These are phyloP conservation scores for Podaxis carcinomalis DNA, from an alignment of 768 basidiomycete genomes.

Conservation along the genomic window DNA sequence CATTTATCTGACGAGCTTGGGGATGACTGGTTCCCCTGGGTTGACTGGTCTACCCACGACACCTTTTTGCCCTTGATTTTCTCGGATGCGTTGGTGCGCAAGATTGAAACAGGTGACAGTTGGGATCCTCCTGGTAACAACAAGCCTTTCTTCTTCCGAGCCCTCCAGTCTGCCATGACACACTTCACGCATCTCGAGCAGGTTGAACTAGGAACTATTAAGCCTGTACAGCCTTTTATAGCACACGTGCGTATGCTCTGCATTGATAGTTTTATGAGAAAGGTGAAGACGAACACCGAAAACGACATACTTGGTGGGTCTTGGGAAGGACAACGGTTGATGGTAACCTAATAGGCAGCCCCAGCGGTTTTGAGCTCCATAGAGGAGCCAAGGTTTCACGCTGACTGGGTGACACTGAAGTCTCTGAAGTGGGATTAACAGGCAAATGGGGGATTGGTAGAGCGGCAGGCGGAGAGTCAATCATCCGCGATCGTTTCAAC, in stretches of 20 bases:
- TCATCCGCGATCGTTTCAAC: neutral
- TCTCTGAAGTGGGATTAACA: neutral
- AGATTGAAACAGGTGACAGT: neutral
- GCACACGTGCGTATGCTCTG: neutral
- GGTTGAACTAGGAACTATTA: constrained; percentile 4
- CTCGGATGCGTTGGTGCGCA: neutral
- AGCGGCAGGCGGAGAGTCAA: too few relatives aligned
- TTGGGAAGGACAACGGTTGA: neutral
- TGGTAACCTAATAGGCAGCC: neutral
- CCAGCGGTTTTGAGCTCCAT: neutral
- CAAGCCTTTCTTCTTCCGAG: neutral
- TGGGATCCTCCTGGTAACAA: neutral
- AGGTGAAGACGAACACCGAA: neutral
- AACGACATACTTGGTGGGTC: neutral
- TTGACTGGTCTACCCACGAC: constrained; percentile 29
- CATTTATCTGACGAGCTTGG: neutral
- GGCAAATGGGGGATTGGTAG: too few relatives aligned
- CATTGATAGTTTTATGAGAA: neutral
- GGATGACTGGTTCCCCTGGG: neutral
- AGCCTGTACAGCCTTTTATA: neutral
- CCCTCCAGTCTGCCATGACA: neutral
- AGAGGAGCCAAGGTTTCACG: neutral
- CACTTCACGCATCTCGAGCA: constrained; percentile 2
- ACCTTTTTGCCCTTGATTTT: constrained; percentile 24
- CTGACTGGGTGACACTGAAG: too few relatives aligned